These are phyloP conservation scores for Fusarium anguioides DNA, from an alignment of 2,329 filamentous ascomycete species.

Conservation along the genomic window DNA sequence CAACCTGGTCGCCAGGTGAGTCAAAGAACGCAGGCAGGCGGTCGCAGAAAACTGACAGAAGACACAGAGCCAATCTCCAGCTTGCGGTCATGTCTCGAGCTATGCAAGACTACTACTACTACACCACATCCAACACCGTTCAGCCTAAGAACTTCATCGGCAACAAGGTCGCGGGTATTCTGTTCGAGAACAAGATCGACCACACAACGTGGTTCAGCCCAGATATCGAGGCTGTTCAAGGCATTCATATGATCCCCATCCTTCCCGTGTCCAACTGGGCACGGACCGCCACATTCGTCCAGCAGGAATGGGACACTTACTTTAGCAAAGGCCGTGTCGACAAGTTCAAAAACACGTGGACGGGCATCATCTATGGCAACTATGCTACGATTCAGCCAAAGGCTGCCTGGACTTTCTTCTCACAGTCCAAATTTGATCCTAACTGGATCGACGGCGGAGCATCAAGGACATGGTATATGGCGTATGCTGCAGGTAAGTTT, in stretches of 20 bases:
- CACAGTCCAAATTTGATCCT: constrained; percentile 70
- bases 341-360: constrained; percentile 80
- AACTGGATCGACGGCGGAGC: constrained; percentile 84
- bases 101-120: constrained; percentile 84
- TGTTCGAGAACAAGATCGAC: constrained; percentile 97
- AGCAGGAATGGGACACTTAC: constrained; percentile 83
- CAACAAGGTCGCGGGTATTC: constrained; percentile 78
- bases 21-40: neutral
- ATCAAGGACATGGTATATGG: constrained; percentile 85
- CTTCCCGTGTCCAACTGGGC: constrained; percentile 75
- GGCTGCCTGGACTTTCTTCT: constrained; percentile 80
- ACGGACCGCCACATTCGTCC: constrained; percentile 75
- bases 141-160: constrained; percentile 81
- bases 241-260: constrained; percentile 87
- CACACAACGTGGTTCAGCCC: constrained; percentile 90
- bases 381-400: constrained; percentile 79
- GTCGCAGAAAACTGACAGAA: constrained; percentile 5
- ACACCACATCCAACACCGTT: constrained; percentile 73
- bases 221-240: constrained; percentile 76
- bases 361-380: constrained; percentile 85
- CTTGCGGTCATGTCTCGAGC: constrained; percentile 80
- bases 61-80: constrained; percentile 77
- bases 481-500: constrained; percentile 76
- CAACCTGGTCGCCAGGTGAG: constrained; percentile 79
- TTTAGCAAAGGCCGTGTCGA: constrained; percentile 77